A percentile compares a stretch with the other conserved stretches of the same genome.
phyloP scores from a whole-genome alignment of 2,329 filamentous ascomycete genomes.

The Fusarium udum region DNA sequence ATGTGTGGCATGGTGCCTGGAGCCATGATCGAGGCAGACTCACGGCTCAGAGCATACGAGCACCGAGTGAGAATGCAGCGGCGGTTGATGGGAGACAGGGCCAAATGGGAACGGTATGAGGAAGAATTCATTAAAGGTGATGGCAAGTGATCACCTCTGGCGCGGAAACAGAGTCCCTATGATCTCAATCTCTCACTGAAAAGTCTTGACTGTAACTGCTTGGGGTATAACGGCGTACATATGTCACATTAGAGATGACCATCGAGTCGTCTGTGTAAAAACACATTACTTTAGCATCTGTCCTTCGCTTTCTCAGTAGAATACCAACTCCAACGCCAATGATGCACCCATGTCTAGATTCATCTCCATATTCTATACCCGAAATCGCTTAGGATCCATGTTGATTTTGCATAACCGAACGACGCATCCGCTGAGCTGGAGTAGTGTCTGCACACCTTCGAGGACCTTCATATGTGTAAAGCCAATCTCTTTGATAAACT shows the following conservation, averaged over 20 bases:
- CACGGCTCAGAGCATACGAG: constrained; percentile 73
- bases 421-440: constrained; percentile 93
- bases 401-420: constrained; percentile 93
- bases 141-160: constrained; percentile 42
- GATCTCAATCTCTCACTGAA: neutral
- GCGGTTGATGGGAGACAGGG: constrained; percentile 69
- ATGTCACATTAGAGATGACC: constrained; percentile 29
- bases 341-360: constrained; percentile 14
- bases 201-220: constrained; percentile 12
- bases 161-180: neutral
- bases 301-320: constrained; percentile 30
- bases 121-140: constrained; percentile 63
- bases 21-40: constrained; percentile 79
- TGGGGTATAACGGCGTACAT: constrained; percentile 25
- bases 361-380: constrained; percentile 41
- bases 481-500: constrained; percentile 98
- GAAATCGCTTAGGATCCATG: constrained; percentile 90
- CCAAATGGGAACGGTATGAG: constrained; percentile 75
- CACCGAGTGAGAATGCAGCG: constrained; percentile 71
- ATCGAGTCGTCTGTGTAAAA: constrained; percentile 38
- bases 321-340: constrained; percentile 35
- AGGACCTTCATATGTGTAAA: constrained; percentile 99
- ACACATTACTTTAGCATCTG: constrained; percentile 27
- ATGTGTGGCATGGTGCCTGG: constrained; percentile 89
- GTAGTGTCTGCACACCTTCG: constrained; percentile 94